Evolutionary conservation across 805 yeast species (phyloP).

Genomic region (Candida awuae): DNA sequence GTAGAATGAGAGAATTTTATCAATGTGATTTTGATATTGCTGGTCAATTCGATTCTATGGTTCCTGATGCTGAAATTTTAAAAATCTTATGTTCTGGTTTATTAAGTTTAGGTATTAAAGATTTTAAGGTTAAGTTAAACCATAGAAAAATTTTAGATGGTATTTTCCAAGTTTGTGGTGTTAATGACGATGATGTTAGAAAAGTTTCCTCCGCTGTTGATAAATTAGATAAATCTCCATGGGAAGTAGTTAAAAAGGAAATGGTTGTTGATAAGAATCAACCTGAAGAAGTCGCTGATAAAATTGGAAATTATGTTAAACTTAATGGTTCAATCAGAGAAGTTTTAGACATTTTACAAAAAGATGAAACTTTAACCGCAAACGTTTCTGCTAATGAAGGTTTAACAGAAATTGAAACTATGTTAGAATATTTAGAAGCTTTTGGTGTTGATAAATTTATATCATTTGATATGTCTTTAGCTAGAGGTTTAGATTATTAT

Average conservation of each 20-base stretch:
- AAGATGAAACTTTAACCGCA: conserved; percentile 48
- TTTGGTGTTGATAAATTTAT: conserved; percentile 61
- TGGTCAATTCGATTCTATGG: conserved; percentile 87
- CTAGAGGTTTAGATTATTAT: conserved; percentile 96
- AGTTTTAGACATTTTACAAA: conserved; percentile 45
- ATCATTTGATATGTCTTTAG: conserved; percentile 88
- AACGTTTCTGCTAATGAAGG: conserved; percentile 77
- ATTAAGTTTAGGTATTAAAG: conserved; percentile 71
- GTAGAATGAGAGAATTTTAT: conserved; percentile 98
- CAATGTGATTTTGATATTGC: conserved; percentile 99
- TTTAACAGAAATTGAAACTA: conserved; percentile 65
- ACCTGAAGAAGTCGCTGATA: conserved; percentile 85
- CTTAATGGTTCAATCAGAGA: conserved; percentile 69
- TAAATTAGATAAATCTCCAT: conserved; percentile 89
- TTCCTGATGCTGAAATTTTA: conserved; percentile 89
- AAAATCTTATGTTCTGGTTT: conserved; percentile 79
- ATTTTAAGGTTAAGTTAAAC: conserved; percentile 86
- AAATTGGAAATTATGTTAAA: conserved; percentile 85
- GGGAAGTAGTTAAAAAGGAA: conserved; percentile 90
- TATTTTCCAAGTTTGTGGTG: conserved; percentile 91
- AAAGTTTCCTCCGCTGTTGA: conserved; percentile 93
- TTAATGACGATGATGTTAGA: conserved; percentile 87
- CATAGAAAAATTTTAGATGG: conserved; percentile 96
- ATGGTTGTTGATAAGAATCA: conserved; percentile 89
- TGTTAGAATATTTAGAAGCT: conserved; percentile 75